phyloP scores from a whole-genome alignment of 2,329 filamentous ascomycete species.

The Didymella keratinophila region DNA sequence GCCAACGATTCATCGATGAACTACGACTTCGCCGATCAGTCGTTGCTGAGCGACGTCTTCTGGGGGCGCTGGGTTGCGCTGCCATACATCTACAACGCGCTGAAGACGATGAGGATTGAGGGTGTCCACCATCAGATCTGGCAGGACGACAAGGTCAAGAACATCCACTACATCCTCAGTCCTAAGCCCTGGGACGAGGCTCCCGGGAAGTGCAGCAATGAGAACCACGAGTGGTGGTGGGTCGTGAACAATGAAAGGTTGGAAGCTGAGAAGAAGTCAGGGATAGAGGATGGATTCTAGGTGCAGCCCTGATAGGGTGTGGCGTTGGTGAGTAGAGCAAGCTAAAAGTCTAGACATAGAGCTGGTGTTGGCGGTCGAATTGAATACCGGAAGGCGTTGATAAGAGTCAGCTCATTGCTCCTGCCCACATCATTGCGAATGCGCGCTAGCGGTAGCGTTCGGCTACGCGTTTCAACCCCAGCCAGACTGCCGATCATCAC shows the following conservation, averaged over 20 bases:
- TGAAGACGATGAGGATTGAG: slow-evolving; percentile 65
- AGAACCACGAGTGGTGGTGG: slow-evolving; percentile 67
- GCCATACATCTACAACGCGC: slow-evolving; percentile 68
- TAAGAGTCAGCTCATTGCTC: neutral
- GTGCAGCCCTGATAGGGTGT: neutral
- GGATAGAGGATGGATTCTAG: slow-evolving; percentile 62
- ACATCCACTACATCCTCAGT: slow-evolving; percentile 68
- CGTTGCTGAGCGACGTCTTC: slow-evolving; percentile 65
- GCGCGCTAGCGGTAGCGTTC: slow-evolving; percentile 6
- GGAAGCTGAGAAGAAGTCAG: slow-evolving; percentile 56
- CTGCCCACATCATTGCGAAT: neutral
- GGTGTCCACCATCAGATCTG: slow-evolving; percentile 67
- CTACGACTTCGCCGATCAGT: slow-evolving; percentile 69
- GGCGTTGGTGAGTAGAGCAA: neutral
- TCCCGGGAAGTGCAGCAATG: slow-evolving; percentile 54
- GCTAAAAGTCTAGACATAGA: slow-evolving; percentile 8
- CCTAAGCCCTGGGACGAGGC: slow-evolving; percentile 71
- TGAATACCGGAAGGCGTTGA: neutral
- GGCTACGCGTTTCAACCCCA: slow-evolving; percentile 1
- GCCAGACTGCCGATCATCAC: slow-evolving; percentile 2
- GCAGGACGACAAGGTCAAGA: slow-evolving; percentile 67
- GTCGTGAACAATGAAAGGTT: slow-evolving; percentile 59
- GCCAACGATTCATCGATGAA: slow-evolving; percentile 54
- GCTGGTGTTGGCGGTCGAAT: slow-evolving; percentile 16
- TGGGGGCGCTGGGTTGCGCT: slow-evolving; percentile 65